Percentiles rank a stretch among this genome's conserved stretches.
Conservation (phyloP, 768 basidiomycete genomes). For the Lactarius indigo region DNA sequence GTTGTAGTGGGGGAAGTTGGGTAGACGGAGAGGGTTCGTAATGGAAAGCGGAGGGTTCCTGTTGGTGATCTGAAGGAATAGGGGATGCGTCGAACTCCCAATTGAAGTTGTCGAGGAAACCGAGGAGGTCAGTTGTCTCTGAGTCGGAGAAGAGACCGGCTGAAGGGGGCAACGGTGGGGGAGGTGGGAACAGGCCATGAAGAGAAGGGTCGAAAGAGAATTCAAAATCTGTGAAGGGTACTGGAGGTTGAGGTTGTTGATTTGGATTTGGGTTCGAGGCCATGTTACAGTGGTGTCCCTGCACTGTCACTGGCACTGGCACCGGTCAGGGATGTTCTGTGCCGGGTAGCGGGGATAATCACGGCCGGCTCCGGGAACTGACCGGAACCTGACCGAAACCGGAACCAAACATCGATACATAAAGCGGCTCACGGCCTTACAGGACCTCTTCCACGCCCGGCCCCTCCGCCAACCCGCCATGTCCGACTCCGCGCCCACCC, state of each 20-base stretch:
- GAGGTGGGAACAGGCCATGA: constrained; percentile 52
- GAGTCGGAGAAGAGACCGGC: constrained; percentile 75
- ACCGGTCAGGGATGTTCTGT: neutral
- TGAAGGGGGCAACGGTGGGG: constrained; percentile 62
- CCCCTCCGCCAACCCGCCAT: constrained; percentile 66
- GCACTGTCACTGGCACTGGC: neutral
- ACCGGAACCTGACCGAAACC: constrained; percentile 23
- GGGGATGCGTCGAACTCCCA: constrained; percentile 50
- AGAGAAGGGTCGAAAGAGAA: constrained; percentile 66
- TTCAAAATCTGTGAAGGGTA: constrained; percentile 65
- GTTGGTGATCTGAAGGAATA: constrained; percentile 11
- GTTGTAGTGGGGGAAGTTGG: constrained; percentile 4
- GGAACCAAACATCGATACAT: constrained; percentile 25
- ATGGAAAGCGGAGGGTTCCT: constrained; percentile 11
- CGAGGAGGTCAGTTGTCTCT: constrained; percentile 75
- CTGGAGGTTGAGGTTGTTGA: constrained; percentile 52
- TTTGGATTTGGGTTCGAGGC: constrained; percentile 29
- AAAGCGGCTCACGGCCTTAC: constrained; percentile 23
- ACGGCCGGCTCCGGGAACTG: constrained; percentile 16
- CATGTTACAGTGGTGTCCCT: constrained; percentile 5
- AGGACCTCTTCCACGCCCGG: constrained; percentile 12
- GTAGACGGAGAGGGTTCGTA: constrained; percentile 18
- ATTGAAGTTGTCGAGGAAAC: constrained; percentile 78
- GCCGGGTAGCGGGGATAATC: constrained; percentile 3
- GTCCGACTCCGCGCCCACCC: constrained; percentile 63